Evolutionary conservation across 192 early-diverging fungal genomes (phyloP).

Genomic region (Linnemannia hyalina): DNA sequence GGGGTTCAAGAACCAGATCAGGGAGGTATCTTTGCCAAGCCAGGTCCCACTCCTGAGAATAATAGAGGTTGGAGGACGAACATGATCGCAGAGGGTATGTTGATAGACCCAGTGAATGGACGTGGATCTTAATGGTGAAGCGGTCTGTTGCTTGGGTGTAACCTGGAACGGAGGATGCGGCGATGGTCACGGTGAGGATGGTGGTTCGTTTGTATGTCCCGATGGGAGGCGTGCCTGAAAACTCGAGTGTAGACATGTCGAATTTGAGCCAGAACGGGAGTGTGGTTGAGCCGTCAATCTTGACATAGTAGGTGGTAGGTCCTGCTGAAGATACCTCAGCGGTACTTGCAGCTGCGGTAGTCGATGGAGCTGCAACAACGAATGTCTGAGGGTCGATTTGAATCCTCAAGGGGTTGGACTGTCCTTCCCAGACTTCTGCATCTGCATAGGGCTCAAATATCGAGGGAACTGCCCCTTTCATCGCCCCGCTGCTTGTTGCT

Average conservation of each 20-base stretch:
- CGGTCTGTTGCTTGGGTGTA: slow-evolving; percentile 15
- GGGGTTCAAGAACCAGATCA: slow-evolving; percentile 1
- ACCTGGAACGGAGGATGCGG: slow-evolving; percentile 18
- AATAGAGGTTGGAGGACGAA: neutral
- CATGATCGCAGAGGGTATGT: slow-evolving; percentile 11
- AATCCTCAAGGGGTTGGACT: neutral
- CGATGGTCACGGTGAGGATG: neutral
- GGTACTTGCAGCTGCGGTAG: neutral
- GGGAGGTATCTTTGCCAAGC: slow-evolving; percentile 4
- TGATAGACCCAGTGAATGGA: slow-evolving; percentile 5
- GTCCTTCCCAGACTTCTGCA: slow-evolving; percentile 15
- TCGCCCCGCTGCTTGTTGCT: neutral
- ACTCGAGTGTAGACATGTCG: neutral
- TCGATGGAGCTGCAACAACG: neutral
- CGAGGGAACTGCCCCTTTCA: neutral
- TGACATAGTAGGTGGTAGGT: slow-evolving; percentile 13
- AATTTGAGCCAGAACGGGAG: slow-evolving; percentile 19
- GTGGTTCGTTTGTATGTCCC: slow-evolving; percentile 20
- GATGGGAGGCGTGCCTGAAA: slow-evolving; percentile 6
- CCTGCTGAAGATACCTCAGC: neutral
- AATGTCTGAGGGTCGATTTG: slow-evolving; percentile 14
- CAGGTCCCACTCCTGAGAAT: neutral
- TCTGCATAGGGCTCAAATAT: neutral
- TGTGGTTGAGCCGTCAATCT: neutral
- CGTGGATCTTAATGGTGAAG: slow-evolving; percentile 12